Conservation (phyloP, 129 eudicot species). For the Heracleum sosnowskyi region DNA sequence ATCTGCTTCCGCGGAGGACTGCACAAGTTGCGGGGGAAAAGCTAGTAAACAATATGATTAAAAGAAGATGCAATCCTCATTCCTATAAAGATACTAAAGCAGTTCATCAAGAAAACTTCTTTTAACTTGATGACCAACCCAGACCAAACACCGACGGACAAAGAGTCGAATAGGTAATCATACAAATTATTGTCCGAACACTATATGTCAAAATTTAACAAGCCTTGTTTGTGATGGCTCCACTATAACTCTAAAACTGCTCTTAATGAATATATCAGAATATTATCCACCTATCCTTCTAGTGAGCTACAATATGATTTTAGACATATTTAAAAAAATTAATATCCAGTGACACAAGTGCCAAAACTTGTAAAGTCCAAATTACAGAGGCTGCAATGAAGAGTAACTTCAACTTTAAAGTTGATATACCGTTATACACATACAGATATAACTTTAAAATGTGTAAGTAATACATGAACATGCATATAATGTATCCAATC, state of each 20-base stretch:
- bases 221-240: neutral
- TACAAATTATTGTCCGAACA: neutral
- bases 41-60: neutral
- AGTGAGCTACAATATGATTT: neutral
- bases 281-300: neutral
- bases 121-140: neutral
- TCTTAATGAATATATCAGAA: neutral
- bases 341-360: neutral
- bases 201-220: neutral
- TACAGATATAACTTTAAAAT: neutral
- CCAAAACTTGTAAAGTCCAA: neutral
- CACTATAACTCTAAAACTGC: neutral
- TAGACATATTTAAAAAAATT: neutral
- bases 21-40: slow-evolving; percentile 24
- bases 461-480: neutral
- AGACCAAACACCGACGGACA: neutral
- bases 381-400: neutral
- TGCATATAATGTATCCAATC: neutral
- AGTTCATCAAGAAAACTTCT: neutral
- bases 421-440: neutral
- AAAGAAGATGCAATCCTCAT: neutral
- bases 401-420: neutral
- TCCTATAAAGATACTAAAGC: neutral
- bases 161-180: neutral
- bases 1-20: slow-evolving; percentile 91